A percentile compares a stretch with the other conserved stretches of the same genome.
Evolutionary conservation across 371 early-diverging fungal species (phyloP).

Genomic region (Circinella umbellata): DNA sequence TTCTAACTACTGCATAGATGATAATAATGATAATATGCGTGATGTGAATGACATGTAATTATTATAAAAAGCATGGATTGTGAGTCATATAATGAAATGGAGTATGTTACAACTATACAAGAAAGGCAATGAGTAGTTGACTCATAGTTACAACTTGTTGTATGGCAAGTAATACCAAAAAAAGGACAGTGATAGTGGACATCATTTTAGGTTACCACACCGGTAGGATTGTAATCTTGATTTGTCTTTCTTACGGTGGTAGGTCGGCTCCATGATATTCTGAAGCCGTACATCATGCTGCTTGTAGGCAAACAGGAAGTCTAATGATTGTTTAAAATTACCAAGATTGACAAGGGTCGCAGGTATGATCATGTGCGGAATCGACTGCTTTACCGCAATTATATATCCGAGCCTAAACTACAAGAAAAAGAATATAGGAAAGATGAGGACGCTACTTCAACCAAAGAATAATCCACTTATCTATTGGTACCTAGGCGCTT

Average conservation of each 20-base stretch:
- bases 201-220: too few relatives aligned
- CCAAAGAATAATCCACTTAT: slow-evolving; percentile 4
- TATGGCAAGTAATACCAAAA: too few relatives aligned
- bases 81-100: too few relatives aligned
- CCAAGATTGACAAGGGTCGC: slow-evolving; percentile 3
- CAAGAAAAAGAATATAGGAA: slow-evolving; percentile 10
- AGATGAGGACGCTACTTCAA: slow-evolving; percentile 8
- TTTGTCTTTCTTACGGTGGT: neutral
- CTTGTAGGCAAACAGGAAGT: slow-evolving; percentile 2
- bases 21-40: too few relatives aligned
- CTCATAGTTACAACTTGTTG: too few relatives aligned
- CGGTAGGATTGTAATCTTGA: too few relatives aligned
- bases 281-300: neutral
- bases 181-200: too few relatives aligned
- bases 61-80: too few relatives aligned
- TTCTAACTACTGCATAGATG: too few relatives aligned
- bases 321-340: slow-evolving; percentile 8
- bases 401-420: slow-evolving; percentile 2
- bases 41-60: too few relatives aligned
- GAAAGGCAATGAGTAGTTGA: too few relatives aligned
- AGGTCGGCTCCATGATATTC: neutral
- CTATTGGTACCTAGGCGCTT: slow-evolving; percentile 6
- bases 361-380: neutral
- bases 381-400: slow-evolving; percentile 6
- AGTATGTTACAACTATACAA: too few relatives aligned